Evolutionary conservation across 78 protist genomes (phyloP).

Genomic region (slime mould (Dictyostelium discoideum)): DNA sequence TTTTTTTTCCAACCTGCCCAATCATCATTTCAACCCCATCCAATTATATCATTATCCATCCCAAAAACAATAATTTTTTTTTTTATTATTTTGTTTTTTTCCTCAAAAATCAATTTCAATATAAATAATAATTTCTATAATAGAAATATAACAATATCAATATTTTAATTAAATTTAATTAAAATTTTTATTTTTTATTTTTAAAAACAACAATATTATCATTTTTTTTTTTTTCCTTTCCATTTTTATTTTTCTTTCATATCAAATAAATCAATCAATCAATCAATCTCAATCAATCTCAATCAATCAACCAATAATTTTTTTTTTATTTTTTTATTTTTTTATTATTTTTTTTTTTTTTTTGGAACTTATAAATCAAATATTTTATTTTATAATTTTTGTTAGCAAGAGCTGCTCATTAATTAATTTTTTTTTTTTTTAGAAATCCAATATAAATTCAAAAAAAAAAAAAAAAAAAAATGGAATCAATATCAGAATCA

Average conservation of each 20-base stretch:
- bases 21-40: not conserved
- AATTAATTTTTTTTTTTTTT: not conserved
- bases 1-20: not conserved
- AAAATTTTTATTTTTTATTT: not conserved
- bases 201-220: not conserved
- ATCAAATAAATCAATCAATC: no score
- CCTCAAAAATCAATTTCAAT: not conserved
- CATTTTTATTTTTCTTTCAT: not conserved
- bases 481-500: not conserved
- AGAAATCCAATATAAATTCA: no score
- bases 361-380: not conserved
- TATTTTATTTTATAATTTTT: not conserved
- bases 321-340: not conserved
- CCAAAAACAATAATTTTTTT: not conserved
- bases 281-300: no score
- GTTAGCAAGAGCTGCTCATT: conserved; percentile 2
- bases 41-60: not conserved
- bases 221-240: not conserved
- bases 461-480: not conserved
- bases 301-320: no score
- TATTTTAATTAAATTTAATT: not conserved
- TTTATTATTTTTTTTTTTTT: not conserved
- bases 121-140: not conserved
- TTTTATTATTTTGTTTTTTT: no score
- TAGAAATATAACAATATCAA: not conserved